Evolutionary conservation across 2,329 filamentous ascomycete species (phyloP), one percentile per base, ranked within the genome.

Genomic region (Aspergillus aculeatus): DNA sequence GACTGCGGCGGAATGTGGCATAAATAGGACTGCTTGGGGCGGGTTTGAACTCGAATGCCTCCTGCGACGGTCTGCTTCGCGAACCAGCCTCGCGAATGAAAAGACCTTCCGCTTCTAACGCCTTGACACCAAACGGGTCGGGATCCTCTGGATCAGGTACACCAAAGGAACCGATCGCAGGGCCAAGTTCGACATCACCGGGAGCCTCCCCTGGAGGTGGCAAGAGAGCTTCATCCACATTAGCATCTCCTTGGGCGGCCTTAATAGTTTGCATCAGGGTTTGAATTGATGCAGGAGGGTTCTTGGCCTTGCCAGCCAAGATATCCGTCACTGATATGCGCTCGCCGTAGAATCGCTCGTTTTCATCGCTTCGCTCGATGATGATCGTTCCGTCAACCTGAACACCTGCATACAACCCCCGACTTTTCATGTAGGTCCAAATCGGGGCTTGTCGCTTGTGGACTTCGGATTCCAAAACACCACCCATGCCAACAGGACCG

Each of bases 11-110:
- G 41, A 84, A 86, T 74, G 79, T 87, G 75, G 73, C 78, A 74
- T 81, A 86, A 41, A 80, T 69, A 7, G 92, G 91, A 73, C 91
- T 96, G 10, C 86, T 86, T 1, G 91, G 89, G 55, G 83, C 86
- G 3, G 91, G 90, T 65, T 87, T 87, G 75, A 91, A 95, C 70
- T 94, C 91, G 73, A 97, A 96, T 66, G 89, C 86, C 59, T 89
- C 91, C 78, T 89, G 92, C 24, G 85, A 82, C 2, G 92, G 91
- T 57, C 91, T 83, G 56, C 85, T 81, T 53, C 87, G 85, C 2
- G 88, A 89, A 35, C 92, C 92, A n/a, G 93, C 93, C 78, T 97
- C 93, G 55, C 90, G 86, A 65, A 98, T 95, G 68, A 94, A 91
- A 58, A 97, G 80, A 2, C 94, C 94, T 62, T 92, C 90, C 4